A percentile compares a stretch with the other conserved stretches of the same genome.
These are phyloP conservation scores for Kodamaea nitidulidarum DNA, from an alignment of 805 yeast genomes.

Conservation along the genomic window DNA sequence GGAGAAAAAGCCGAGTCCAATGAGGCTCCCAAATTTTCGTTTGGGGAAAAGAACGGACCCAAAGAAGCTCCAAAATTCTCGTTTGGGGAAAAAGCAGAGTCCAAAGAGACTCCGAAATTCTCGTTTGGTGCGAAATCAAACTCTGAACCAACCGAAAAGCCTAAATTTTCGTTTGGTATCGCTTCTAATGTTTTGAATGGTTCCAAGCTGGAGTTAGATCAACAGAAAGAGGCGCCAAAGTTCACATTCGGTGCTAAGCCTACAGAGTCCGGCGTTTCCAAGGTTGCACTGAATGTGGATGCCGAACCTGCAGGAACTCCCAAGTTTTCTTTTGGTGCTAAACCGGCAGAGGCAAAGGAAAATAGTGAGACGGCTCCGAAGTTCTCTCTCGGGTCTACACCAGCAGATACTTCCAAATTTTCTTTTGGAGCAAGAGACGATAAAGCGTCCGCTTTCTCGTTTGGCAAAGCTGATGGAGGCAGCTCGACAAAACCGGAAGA, in stretches of 20 bases:
- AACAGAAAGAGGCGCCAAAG: slow-evolving; percentile 1
- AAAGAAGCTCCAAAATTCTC: slow-evolving; percentile 2
- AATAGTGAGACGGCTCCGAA: neutral
- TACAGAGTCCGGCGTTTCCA: no score
- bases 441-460: slow-evolving; percentile 9
- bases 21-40: slow-evolving; percentile 5
- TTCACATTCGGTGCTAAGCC: slow-evolving; percentile 1
- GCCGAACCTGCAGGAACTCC: neutral
- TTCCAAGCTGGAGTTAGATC: no score
- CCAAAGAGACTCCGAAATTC: slow-evolving; percentile 2
- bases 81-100: slow-evolving; percentile 2
- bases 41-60: slow-evolving; percentile 4
- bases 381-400: neutral
- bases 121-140: slow-evolving; percentile 2
- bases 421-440: slow-evolving; percentile 1
- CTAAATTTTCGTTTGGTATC: slow-evolving; percentile 9
- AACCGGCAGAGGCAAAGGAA: neutral
- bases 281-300: neutral
- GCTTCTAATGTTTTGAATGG: no score
- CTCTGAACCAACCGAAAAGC: neutral
- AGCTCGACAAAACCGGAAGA: no score
- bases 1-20: slow-evolving; percentile 10
- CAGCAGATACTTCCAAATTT: neutral
- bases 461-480: slow-evolving; percentile 8
- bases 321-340: slow-evolving; percentile 3